Conservation (phyloP, 768 basidiomycete species). For the Leccinum barrowsii region DNA sequence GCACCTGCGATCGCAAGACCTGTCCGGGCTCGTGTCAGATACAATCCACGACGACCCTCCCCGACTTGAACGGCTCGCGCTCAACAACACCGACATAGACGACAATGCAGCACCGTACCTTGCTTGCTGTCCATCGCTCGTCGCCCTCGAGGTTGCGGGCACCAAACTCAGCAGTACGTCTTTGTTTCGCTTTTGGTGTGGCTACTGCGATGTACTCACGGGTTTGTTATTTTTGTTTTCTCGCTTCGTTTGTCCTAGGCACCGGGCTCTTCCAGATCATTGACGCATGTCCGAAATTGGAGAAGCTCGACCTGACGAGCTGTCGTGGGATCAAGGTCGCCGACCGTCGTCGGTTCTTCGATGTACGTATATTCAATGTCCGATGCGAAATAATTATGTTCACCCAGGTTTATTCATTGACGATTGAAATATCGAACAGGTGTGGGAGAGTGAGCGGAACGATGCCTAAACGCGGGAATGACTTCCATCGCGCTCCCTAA, state of each 20-base stretch:
- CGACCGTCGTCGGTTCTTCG: slow-evolving; percentile 65
- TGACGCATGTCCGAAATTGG: slow-evolving; percentile 51
- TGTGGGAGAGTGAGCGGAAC: slow-evolving; percentile 24
- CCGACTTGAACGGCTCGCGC: slow-evolving; percentile 43
- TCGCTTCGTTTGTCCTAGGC: slow-evolving; percentile 32
- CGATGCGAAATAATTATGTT: background rate
- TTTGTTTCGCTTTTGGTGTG: background rate
- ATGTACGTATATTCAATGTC: slow-evolving; percentile 31
- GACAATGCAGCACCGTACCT: slow-evolving; percentile 54
- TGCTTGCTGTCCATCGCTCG: slow-evolving; percentile 46
- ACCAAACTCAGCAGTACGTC: slow-evolving; percentile 47
- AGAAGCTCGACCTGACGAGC: slow-evolving; percentile 60
- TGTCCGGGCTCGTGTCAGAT: slow-evolving; percentile 43
- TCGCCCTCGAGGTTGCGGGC: slow-evolving; percentile 48
- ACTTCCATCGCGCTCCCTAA: background rate
- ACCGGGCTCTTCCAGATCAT: slow-evolving; percentile 54
- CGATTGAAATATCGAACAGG: slow-evolving; percentile 5
- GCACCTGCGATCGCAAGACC: slow-evolving; percentile 46
- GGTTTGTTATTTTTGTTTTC: background rate
- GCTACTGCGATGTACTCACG: background rate
- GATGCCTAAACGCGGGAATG: background rate
- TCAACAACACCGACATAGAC: slow-evolving; percentile 62
- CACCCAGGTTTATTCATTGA: background rate
- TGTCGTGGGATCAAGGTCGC: slow-evolving; percentile 59
- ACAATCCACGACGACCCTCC: slow-evolving; percentile 24